Base-by-base conservation (phyloP, 345 rosid species). In the Boechera stricta region DNA sequence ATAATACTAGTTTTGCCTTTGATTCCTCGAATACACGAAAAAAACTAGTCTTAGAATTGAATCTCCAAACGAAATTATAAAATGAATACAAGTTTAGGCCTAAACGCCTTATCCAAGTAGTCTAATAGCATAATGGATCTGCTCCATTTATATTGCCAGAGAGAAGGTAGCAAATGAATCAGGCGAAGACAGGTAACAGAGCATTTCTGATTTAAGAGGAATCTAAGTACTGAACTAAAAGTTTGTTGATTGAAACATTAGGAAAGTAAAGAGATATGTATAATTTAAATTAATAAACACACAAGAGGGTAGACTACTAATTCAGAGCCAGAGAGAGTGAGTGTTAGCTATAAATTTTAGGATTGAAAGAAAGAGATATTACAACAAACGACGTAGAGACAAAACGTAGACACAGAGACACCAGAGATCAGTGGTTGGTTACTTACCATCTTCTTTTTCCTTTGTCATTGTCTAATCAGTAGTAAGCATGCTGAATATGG, bases 401-500 rank as follows among this genome's bases (percentile, higher is more conserved):
- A 31, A 29, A 64, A 73, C 65, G 31, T n/a, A 66, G 67, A 32
- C 36, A 41, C 41, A 52, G 68, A 39, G 11, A 61, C 53, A 62
- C 62, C 62, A 49, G 49, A 31, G 77, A 73, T 73, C 71, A 74
- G 67, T 66, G 59, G 67, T 67, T 75, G 67, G 77, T 73, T 73
- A 64, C 64, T 67, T 38, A 57, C 72, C 73, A 66, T 35, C 57
- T 66, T 73, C 53, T 10, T 24, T 31, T 31, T 75, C 53, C 49
- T 64, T 35, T 7, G 73, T 67, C 79, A 75, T 58, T 24, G 73
- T 44, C 79, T 67, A 49, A 58, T 75, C 79, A 75, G 73, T 67
- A 75, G 67, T 75, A 75, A 75, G 79, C 52, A 57, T 75, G 72
- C 15, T 67, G 79, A 48, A 73, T 42, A 41, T 73, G 69, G 68